Conservation (phyloP, 2,329 filamentous ascomycete species). For the Geosmithia flava region DNA sequence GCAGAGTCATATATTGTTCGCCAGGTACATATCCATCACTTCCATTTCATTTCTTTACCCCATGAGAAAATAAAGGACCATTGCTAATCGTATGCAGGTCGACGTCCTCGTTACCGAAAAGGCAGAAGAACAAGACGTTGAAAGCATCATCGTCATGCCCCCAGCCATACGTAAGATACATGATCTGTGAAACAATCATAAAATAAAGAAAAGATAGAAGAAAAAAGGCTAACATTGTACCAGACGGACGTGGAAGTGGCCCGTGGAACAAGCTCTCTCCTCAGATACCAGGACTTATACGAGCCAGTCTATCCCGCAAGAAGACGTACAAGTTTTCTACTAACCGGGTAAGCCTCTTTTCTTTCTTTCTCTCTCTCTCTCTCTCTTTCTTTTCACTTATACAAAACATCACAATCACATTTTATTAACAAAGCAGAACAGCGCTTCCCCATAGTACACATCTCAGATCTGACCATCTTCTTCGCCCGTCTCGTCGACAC, state of each 20-base stretch:
- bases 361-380: neutral
- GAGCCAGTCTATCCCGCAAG: conserved; percentile 13
- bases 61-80: too few relatives aligned
- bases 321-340: conserved; percentile 18
- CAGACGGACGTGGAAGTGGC: conserved; percentile 15
- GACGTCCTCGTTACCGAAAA: conserved; percentile 14
- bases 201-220: neutral
- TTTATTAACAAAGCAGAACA: neutral
- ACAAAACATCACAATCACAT: too few relatives aligned
- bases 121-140: conserved; percentile 13
- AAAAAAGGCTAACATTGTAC: neutral
- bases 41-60: too few relatives aligned
- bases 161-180: conserved; percentile 10
- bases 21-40: too few relatives aligned
- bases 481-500: conserved; percentile 12
- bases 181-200: neutral
- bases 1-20: neutral
- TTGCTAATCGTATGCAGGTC: too few relatives aligned
- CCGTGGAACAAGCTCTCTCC: conserved; percentile 19
- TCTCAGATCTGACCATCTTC: conserved; percentile 16
- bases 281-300: conserved; percentile 14
- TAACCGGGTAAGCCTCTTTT: neutral
- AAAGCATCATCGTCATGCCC: conserved; percentile 14
- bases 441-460: conserved; percentile 10
- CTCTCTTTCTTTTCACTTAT: too few relatives aligned